These are phyloP conservation scores for Jasminum sambac DNA, from an alignment of 257 asterid genomes.

Conservation along the genomic window DNA sequence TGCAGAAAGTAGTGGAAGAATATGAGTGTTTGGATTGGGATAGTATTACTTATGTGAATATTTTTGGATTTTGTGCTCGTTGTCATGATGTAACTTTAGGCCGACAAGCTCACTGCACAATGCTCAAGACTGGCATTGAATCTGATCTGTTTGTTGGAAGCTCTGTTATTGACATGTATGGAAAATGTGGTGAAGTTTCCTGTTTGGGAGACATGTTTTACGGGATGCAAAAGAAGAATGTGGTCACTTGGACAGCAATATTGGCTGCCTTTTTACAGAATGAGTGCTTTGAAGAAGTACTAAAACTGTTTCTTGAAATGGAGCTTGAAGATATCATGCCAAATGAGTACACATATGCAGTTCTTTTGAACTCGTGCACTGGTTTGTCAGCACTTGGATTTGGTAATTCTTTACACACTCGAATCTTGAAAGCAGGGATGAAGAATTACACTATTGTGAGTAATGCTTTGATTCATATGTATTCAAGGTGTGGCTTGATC, in stretches of 20 bases:
- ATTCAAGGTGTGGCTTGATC: slow-evolving; percentile 63
- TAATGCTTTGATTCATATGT: slow-evolving; percentile 73
- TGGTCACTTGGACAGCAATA: slow-evolving; percentile 75
- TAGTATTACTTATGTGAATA: slow-evolving; percentile 52
- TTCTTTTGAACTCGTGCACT: slow-evolving; percentile 71
- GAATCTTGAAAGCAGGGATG: slow-evolving; percentile 59
- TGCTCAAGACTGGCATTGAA: slow-evolving; percentile 47
- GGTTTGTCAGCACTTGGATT: slow-evolving; percentile 65
- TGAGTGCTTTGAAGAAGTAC: slow-evolving; percentile 71
- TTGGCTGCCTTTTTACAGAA: slow-evolving; percentile 71
- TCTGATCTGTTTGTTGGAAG: slow-evolving; percentile 58
- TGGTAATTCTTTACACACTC: slow-evolving; percentile 69
- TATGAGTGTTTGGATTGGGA: slow-evolving; percentile 56
- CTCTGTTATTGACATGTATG: slow-evolving; percentile 73
- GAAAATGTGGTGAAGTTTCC: slow-evolving; percentile 66
- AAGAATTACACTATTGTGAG: slow-evolving; percentile 43
- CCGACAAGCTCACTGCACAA: slow-evolving; percentile 52
- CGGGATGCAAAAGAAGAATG: slow-evolving; percentile 44
- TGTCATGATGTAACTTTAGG: slow-evolving; percentile 59
- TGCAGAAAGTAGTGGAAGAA: slow-evolving; percentile 49
- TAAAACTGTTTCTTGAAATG: slow-evolving; percentile 61
- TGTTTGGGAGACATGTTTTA: slow-evolving; percentile 45
- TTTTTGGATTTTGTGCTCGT: slow-evolving; percentile 60
- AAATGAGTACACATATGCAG: slow-evolving; percentile 76
- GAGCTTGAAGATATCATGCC: slow-evolving; percentile 49